Conservation (phyloP, 2,329 filamentous ascomycete species). For the Xylariaceae sp. region DNA sequence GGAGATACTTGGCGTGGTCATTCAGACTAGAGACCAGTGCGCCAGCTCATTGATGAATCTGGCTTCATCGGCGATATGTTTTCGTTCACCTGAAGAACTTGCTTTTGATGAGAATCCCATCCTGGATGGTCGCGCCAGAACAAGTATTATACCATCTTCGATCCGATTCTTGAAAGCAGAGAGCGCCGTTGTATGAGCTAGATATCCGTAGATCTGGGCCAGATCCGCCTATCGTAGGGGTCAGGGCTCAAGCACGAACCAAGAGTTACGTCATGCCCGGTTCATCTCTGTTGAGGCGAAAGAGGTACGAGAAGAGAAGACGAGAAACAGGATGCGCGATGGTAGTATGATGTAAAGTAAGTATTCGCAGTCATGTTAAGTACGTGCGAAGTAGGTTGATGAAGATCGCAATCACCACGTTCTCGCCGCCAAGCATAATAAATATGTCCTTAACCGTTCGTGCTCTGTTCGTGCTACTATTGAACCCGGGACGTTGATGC, state of each 20-base stretch:
- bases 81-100: background rate
- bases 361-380: background rate
- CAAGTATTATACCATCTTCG: background rate
- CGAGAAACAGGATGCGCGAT: background rate
- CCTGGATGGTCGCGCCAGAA: background rate
- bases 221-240: too few species aligned
- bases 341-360: background rate
- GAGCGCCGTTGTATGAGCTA: background rate
- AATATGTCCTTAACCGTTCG: background rate
- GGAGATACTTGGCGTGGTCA: background rate
- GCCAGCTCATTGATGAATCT: background rate
- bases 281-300: background rate
- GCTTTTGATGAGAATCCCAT: background rate
- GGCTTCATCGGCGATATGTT: background rate
- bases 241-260: background rate
- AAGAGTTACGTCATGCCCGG: background rate
- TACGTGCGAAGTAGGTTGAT: background rate
- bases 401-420: background rate
- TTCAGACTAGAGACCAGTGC: background rate
- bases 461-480: background rate
- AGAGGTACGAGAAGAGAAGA: background rate
- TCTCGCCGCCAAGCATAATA: background rate
- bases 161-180: background rate
- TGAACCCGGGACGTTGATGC: background rate
- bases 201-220: too few species aligned